phyloP scores from a whole-genome alignment of 208 protist species.

The Leishmania mexicana region DNA sequence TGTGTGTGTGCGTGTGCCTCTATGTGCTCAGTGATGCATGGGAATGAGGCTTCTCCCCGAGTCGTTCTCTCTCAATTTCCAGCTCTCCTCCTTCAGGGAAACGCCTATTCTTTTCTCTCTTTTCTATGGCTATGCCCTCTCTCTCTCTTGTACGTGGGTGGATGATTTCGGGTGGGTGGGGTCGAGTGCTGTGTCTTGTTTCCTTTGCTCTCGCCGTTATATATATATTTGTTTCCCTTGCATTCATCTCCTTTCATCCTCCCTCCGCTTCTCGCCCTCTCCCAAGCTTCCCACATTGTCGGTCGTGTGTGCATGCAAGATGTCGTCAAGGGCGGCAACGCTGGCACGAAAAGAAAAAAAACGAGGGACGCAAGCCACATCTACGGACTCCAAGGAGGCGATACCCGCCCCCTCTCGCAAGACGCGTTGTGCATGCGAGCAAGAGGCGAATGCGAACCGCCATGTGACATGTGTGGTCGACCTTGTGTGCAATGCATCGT shows the following conservation, averaged over 20 bases:
- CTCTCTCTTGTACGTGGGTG: neutral
- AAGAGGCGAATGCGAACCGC: neutral
- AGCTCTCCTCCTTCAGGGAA: neutral
- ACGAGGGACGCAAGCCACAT: neutral
- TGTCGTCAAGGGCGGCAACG: neutral
- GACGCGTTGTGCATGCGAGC: neutral
- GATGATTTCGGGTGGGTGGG: neutral
- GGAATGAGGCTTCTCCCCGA: too few relatives aligned
- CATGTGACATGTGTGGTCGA: neutral
- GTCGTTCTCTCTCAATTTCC: neutral
- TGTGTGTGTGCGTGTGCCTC: slow-evolving; percentile 10
- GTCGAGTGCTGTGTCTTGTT: neutral
- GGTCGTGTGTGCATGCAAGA: neutral
- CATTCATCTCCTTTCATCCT: neutral
- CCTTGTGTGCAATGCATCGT: neutral
- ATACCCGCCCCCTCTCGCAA: neutral
- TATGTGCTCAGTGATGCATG: neutral
- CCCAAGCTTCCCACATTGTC: neutral
- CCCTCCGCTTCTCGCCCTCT: neutral
- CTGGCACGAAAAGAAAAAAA: neutral
- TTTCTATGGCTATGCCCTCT: neutral
- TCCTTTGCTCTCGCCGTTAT: neutral
- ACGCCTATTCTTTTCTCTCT: neutral
- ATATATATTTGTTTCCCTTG: neutral
- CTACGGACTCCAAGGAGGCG: neutral